phyloP scores from a whole-genome alignment of 768 basidiomycete genomes.

The Agaricus subrufescens region DNA sequence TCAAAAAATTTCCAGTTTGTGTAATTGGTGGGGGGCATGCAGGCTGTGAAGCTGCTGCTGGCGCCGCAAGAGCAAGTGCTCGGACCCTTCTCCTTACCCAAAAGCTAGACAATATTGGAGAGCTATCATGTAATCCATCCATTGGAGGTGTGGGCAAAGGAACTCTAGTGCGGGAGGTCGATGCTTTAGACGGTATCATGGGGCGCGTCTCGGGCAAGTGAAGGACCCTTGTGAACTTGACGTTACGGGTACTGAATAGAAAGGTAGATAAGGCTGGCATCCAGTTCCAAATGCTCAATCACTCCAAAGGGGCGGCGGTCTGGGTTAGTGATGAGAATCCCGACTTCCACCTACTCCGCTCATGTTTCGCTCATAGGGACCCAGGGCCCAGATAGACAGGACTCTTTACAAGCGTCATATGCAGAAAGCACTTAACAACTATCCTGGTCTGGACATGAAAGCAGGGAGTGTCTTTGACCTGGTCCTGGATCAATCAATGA shows the following conservation, averaged over 20 bases:
- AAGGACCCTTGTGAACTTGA: not conserved
- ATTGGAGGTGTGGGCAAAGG: constrained; percentile 93
- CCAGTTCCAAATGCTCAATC: constrained; percentile 83
- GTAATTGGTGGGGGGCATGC: constrained; percentile 92
- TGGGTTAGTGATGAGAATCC: constrained; percentile 53
- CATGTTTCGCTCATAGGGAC: constrained; percentile 52
- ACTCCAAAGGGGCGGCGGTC: constrained; percentile 83
- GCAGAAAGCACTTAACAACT: constrained; percentile 62
- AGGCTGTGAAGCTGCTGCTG: constrained; percentile 88
- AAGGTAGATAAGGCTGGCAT: constrained; percentile 77
- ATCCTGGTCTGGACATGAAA: constrained; percentile 64
- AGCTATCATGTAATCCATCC: constrained; percentile 87
- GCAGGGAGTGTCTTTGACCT: constrained; percentile 80
- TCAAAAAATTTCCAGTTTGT: constrained; percentile 48
- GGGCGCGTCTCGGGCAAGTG: constrained; percentile 71
- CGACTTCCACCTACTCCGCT: not conserved
- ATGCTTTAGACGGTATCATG: constrained; percentile 86
- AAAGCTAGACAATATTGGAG: constrained; percentile 73
- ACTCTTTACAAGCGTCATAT: constrained; percentile 80
- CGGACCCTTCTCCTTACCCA: constrained; percentile 80
- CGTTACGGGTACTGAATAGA: not conserved
- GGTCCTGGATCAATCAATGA: constrained; percentile 49
- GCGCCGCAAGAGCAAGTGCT: constrained; percentile 79
- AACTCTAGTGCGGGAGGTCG: constrained; percentile 85
- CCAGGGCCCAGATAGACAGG: constrained; percentile 84